Base-by-base conservation (phyloP, 2,329 filamentous ascomycete species). In the Sphaerulina vaccinii region DNA sequence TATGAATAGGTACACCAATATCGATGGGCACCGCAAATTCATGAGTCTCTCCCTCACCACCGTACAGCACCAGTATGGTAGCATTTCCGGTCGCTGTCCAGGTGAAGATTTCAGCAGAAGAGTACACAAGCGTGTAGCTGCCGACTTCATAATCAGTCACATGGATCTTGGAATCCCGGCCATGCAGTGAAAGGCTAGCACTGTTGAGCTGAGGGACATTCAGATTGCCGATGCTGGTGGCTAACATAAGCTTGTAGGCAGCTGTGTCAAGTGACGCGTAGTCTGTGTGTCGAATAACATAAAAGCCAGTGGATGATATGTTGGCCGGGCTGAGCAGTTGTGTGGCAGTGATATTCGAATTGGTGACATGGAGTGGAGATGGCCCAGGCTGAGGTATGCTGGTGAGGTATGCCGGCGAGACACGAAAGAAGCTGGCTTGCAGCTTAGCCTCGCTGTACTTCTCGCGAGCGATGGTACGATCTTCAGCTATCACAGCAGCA, bases 401-500 rank as follows among this genome's bases (percentile, higher is more conserved):
- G n/a, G n/a, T n/a, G n/a, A 90, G 71, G 61, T 88, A 91, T 0
- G 79, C 81, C 0, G 86, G 85, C 0, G 86, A 88, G 0, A 83
- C 85, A 60, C 85, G 85, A 45, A 88, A 68, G 68, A 92, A 92
- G 60, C 88, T 86, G 21, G 81, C 86, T 56, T 88, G 74, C 1
- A 92, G 78, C 64, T 92, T 93, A 21, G 88, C 74, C 66, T 93
- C 87, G 36, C 83, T 85, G 67, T 90, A 92, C 67, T 92, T 92
- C 65, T 90, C 86, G 1, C 87, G 79, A 22, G 77, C 71, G 3
- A 92, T 73, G 1, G 79, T 79, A 19, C 88, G 79, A 35, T 87
- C 83, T 64, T 93, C 88, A 1, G 79, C 77, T 46, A 92, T 88
- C 5, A 77, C 73, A 3, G 82, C 75, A 4, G 79, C 79, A 59